Conservation (phyloP, 768 basidiomycete genomes). For the Boletus pseudopeckii region DNA sequence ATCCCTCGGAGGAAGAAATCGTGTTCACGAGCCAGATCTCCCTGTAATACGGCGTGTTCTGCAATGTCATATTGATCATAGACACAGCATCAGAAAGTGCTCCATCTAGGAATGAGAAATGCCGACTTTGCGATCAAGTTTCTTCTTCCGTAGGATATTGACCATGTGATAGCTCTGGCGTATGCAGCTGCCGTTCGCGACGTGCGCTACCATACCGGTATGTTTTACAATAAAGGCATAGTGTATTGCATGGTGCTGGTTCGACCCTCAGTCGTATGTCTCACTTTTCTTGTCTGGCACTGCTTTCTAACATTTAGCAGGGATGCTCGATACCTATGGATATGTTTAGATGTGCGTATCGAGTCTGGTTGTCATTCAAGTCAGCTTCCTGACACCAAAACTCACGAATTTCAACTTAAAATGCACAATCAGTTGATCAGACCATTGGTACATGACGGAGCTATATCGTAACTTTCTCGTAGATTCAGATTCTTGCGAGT, state of each 20-base stretch:
- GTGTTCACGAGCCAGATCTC: constrained; percentile 7
- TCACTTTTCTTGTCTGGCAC: constrained; percentile 14
- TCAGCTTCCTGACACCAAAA: neutral
- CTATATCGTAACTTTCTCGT: neutral
- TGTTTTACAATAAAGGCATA: neutral
- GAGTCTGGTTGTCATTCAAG: neutral
- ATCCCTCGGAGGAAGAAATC: constrained; percentile 3
- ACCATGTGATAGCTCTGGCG: neutral
- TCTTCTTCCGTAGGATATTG: neutral
- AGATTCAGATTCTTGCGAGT: constrained; percentile 11
- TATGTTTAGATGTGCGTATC: constrained; percentile 23
- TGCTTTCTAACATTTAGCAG: constrained; percentile 10
- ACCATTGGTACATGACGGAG: too few species aligned
- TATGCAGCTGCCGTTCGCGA: neutral
- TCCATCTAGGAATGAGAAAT: too few species aligned
- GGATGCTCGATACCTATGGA: constrained; percentile 13
- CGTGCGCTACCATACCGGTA: constrained; percentile 13
- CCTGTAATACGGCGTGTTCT: neutral
- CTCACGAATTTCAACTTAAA: constrained; percentile 2
- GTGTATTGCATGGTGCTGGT: neutral
- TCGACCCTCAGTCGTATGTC: constrained; percentile 1
- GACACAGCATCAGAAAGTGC: too few species aligned
- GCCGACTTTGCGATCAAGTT: too few species aligned
- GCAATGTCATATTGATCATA: too few species aligned
- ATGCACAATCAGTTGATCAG: too few species aligned